Percentiles rank a stretch among this genome's conserved stretches.
These are phyloP conservation scores for Macroventuria anomochaeta DNA, from an alignment of 2,329 filamentous ascomycete species.

Conservation along the genomic window DNA sequence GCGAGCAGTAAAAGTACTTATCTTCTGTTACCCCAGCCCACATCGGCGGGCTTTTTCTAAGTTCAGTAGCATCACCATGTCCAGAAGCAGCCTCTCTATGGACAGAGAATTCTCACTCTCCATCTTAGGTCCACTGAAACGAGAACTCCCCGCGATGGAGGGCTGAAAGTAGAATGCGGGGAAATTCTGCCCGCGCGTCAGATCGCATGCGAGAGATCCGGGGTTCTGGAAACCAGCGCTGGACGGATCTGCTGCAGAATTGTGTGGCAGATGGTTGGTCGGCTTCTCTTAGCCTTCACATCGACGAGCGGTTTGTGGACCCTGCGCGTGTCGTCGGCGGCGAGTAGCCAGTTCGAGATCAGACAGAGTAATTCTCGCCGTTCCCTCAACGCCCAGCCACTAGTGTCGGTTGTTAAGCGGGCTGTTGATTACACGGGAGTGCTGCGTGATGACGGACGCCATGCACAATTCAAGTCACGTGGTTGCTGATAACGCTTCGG, in stretches of 20 bases:
- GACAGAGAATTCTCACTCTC: constrained; percentile 24
- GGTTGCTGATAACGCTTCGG: constrained; percentile 19
- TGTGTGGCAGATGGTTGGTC: constrained; percentile 35
- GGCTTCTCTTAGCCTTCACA: constrained; percentile 22
- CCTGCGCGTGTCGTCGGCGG: constrained; percentile 20
- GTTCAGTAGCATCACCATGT: constrained; percentile 6
- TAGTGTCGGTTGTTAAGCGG: constrained; percentile 19
- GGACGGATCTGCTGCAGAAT: constrained; percentile 16
- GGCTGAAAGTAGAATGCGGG: constrained; percentile 27
- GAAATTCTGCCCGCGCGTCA: constrained; percentile 38
- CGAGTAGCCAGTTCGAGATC: constrained; percentile 17
- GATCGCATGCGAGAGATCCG: constrained; percentile 18
- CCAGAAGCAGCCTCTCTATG: constrained; percentile 8
- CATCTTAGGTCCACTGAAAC: constrained; percentile 28
- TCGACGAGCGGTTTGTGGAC: constrained; percentile 22
- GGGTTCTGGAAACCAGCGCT: constrained; percentile 30
- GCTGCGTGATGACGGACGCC: constrained; percentile 29
- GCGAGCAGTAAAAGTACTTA: constrained; percentile 17
- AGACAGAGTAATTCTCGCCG: constrained; percentile 41
- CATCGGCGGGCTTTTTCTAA: constrained; percentile 14
- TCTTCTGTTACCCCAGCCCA: constrained; percentile 33
- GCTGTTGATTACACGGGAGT: constrained; percentile 22
- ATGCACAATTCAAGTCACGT: constrained; percentile 16
- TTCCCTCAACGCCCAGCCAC: constrained; percentile 4
- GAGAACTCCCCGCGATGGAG: constrained; percentile 20